Percentiles rank a stretch among this genome's conserved stretches.
Conservation (phyloP, 1,139 yeast species). For the Candida glucosophila region DNA sequence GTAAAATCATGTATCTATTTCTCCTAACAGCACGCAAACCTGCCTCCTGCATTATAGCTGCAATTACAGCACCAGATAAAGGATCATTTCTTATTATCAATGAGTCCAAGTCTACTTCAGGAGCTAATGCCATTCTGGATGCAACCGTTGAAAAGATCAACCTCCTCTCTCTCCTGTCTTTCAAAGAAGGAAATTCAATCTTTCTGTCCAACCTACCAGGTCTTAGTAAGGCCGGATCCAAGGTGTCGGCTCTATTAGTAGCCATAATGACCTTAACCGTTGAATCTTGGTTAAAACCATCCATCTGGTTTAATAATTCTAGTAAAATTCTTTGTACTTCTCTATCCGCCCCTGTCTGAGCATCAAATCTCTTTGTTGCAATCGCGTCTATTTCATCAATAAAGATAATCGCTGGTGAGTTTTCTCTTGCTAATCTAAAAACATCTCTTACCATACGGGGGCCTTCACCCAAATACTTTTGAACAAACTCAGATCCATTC, state of each 20-base stretch:
- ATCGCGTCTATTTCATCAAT: slow-evolving; percentile 99
- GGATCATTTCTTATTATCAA: slow-evolving; percentile 94
- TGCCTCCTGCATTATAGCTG: slow-evolving; percentile 99
- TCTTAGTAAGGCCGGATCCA: slow-evolving; percentile 94
- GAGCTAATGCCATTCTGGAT: slow-evolving; percentile 95
- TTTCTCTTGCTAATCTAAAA: slow-evolving; percentile 92
- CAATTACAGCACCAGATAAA: slow-evolving; percentile 93
- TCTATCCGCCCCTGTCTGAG: slow-evolving; percentile 98
- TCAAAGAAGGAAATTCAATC: slow-evolving; percentile 90
- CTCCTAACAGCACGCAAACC: slow-evolving; percentile 97
- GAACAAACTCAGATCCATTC: slow-evolving; percentile 96
- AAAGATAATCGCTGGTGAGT: slow-evolving; percentile 92
- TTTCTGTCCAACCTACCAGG: slow-evolving; percentile 98
- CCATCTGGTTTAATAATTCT: slow-evolving; percentile 97
- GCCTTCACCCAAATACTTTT: slow-evolving; percentile 97
- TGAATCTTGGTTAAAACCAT: slow-evolving; percentile 93
- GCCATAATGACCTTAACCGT: slow-evolving; percentile 99
- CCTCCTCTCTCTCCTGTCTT: slow-evolving; percentile 96
- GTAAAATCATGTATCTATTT: slow-evolving; percentile 92
- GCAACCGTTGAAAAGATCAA: slow-evolving; percentile 94
- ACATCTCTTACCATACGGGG: slow-evolving; percentile 99
- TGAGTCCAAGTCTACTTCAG: slow-evolving; percentile 94
- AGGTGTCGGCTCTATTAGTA: slow-evolving; percentile 94
- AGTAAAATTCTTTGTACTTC: slow-evolving; percentile 97
- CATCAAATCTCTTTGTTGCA: slow-evolving; percentile 98